Evolutionary conservation across 176 grass and related monocot genomes (phyloP).

Genomic region (Oryza officinalis): DNA sequence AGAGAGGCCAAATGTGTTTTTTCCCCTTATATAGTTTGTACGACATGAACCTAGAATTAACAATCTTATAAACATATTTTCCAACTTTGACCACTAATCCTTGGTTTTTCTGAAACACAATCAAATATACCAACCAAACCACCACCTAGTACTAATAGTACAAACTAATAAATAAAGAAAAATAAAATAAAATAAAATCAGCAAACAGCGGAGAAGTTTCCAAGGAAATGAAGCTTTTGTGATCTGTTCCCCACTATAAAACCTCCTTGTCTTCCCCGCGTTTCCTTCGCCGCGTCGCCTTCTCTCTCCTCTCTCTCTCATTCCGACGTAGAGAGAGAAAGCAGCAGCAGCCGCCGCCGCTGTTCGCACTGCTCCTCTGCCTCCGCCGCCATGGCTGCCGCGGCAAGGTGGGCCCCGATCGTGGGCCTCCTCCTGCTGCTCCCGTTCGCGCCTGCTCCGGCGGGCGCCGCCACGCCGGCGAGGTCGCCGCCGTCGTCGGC

Average conservation of each 20-base stretch:
- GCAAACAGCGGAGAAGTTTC: constrained; percentile 7
- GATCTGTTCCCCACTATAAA: constrained; percentile 39
- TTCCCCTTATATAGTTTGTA: no score
- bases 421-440: not conserved
- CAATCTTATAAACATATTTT: no score
- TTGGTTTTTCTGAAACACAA: no score
- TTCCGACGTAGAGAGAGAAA: not conserved
- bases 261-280: not conserved
- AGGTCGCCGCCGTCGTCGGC: not conserved
- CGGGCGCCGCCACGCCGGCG: constrained; percentile 29
- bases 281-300: not conserved
- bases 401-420: not conserved
- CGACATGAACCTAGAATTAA: no score
- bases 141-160: not conserved
- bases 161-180: not conserved
- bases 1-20: no score
- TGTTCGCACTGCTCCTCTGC: not conserved
- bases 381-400: constrained; percentile 15
- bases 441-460: constrained; percentile 8
- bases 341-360: not conserved
- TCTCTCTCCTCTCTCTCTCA: not conserved
- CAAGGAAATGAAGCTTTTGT: not conserved
- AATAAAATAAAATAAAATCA: not conserved
- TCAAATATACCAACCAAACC: no score
- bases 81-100: no score